Base-by-base conservation (phyloP, 768 basidiomycete genomes). In the Lactarius vividus region DNA sequence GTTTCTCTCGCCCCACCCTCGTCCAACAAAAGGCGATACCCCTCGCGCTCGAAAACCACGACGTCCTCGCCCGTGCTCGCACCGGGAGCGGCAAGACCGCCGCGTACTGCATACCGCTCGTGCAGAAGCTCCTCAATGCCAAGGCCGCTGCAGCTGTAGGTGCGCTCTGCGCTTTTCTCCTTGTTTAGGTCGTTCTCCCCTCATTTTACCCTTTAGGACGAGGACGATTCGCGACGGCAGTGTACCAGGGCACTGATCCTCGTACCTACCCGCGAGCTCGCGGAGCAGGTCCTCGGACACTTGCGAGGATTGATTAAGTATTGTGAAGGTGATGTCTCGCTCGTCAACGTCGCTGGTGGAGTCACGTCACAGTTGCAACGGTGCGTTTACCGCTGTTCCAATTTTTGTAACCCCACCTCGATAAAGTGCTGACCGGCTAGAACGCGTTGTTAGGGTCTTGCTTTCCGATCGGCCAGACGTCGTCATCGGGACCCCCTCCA, bases 21-120 rank as follows among this genome's bases (percentile, higher is more conserved):
- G 90, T 99, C 20, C 97, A 99, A 75, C 83, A 84, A 10, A 94
- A 92, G 74, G 90, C 93, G 4, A 96, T 99, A 57, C 96, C 96
- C 1, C 83, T 96, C 20, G 94, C 96, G 1, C 83, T 99, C 39
- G 91, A 94, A 75, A 87, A 89, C 69, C 81, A 83, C 39, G 97
- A 99, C 75, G 91, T 99, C 61, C 86, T 99, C 37, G 96, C 96
- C 23, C 85, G 93, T 54, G 96, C 97, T 2, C 85, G 93, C 37
- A 99, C 97, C 3, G 97, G 97, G 20, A 95, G 92, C 64, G 97
- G 97, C 29, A 99, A 99, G 80, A 99, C 97, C 0, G 93, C 91
- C 4, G 94, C 97, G 2, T 99, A 99, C 75, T 93, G 92, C 71
- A 82, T 98, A 11, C 97, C 97, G 0, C 78, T 96, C 29, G 80